phyloP scores from a whole-genome alignment of 2,329 filamentous ascomycete genomes.

The Botrytis fragariae region DNA sequence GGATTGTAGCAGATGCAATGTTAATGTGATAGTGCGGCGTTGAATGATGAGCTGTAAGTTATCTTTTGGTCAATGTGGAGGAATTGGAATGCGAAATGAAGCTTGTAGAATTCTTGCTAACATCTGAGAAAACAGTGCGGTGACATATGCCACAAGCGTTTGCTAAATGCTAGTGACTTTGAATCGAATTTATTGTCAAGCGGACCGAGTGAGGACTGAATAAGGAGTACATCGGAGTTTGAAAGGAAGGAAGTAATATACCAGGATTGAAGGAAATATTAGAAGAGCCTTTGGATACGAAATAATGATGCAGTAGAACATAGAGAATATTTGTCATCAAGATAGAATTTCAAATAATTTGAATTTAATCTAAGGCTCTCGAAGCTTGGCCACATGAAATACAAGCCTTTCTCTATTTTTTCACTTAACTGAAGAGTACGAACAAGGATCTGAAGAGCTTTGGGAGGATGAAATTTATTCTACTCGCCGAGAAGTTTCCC shows the following conservation, averaged over 20 bases:
- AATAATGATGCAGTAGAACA: background rate
- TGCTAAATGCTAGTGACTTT: background rate
- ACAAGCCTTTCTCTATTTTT: too few relatives aligned
- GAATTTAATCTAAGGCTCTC: background rate
- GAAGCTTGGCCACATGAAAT: background rate
- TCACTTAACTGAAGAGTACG: background rate
- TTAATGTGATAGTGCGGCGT: background rate
- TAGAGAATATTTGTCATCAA: background rate
- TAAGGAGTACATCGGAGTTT: background rate
- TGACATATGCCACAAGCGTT: background rate
- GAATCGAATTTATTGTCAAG: background rate
- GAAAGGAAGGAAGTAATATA: background rate
- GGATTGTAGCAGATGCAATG: background rate
- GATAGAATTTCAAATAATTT: background rate
- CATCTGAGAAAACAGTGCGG: background rate
- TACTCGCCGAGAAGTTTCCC: background rate
- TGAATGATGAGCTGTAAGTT: background rate
- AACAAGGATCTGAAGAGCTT: fast-evolving
- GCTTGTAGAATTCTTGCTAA: background rate
- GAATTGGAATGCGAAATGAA: background rate
- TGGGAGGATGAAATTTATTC: background rate
- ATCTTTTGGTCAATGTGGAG: background rate
- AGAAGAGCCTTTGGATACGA: background rate
- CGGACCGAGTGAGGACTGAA: background rate
- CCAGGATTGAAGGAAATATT: background rate